A percentile compares a stretch with the other conserved stretches of the same genome.
Evolutionary conservation across 164 flowering plant genomes (phyloP).

Genomic region (Echeveria elegans): DNA sequence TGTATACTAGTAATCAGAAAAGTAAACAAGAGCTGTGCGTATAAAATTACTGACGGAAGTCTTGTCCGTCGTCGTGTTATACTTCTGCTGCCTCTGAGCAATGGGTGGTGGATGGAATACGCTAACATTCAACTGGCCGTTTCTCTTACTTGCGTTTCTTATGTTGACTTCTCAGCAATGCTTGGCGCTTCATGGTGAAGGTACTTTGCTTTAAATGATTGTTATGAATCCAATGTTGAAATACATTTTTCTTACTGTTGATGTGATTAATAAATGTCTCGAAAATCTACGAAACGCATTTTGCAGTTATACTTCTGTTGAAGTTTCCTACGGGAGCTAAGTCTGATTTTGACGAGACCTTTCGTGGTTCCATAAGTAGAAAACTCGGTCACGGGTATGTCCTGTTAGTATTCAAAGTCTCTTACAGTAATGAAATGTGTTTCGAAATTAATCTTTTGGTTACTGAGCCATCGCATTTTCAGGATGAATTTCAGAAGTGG

Average conservation of each 20-base stretch:
- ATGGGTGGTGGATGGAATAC: slow-evolving; percentile 6
- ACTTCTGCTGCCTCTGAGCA: background rate
- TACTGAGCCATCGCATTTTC: background rate
- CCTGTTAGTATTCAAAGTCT: background rate
- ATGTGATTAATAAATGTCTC: background rate
- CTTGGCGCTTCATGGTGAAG: background rate
- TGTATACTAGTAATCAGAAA: too few species aligned
- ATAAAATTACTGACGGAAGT: background rate
- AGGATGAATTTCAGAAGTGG: slow-evolving; percentile 7
- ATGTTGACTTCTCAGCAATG: background rate
- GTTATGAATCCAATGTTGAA: background rate
- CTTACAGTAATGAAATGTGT: background rate
- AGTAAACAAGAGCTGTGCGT: too few species aligned
- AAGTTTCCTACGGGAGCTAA: slow-evolving; percentile 40
- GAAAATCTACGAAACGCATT: background rate
- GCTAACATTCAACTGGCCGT: background rate
- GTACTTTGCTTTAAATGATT: background rate
- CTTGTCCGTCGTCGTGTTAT: background rate
- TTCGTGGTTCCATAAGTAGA: slow-evolving; percentile 41
- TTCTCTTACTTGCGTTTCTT: background rate
- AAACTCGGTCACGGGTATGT: slow-evolving; percentile 59
- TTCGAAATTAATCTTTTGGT: background rate
- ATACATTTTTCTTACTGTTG: background rate
- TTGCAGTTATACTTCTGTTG: slow-evolving; percentile 54
- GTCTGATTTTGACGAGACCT: slow-evolving; percentile 48